Conservation (phyloP, 192 early-diverging fungal genomes). For the Backusella macrospora region DNA sequence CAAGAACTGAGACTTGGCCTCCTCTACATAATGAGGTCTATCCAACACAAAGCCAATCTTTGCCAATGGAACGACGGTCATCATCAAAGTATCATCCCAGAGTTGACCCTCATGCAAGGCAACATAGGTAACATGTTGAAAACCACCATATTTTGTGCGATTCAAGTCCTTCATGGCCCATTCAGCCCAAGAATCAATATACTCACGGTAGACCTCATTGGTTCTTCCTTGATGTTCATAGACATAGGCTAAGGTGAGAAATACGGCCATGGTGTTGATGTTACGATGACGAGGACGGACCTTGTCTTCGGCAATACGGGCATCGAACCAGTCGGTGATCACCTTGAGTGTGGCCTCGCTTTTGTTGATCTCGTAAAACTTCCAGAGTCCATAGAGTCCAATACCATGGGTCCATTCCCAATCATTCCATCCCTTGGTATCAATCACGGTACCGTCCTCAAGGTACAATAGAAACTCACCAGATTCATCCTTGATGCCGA, state of each 20-base stretch:
- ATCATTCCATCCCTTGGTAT: conserved; percentile 29
- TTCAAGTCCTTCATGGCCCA: conserved; percentile 26
- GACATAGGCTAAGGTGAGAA: conserved; percentile 25
- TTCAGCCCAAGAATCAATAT: conserved; percentile 29
- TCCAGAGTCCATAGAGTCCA: conserved; percentile 29
- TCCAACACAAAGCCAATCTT: conserved; percentile 25
- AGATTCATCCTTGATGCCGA: conserved; percentile 16
- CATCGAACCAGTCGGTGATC: conserved; percentile 22
- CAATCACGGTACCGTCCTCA: conserved; percentile 19
- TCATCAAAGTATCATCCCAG: conserved; percentile 34
- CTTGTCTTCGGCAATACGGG: conserved; percentile 19
- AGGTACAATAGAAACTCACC: conserved; percentile 24
- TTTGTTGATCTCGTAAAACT: conserved; percentile 23
- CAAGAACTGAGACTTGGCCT: conserved; percentile 27
- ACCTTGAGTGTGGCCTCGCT: conserved; percentile 18
- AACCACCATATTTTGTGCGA: conserved; percentile 28
- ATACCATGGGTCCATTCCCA: conserved; percentile 35
- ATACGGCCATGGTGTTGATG: conserved; percentile 31
- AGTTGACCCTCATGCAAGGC: conserved; percentile 13
- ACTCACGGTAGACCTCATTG: conserved; percentile 14
- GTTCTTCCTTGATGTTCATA: conserved; percentile 22
- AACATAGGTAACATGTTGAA: conserved; percentile 29
- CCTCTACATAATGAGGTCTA: conserved; percentile 26
- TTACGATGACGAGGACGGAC: conserved; percentile 9
- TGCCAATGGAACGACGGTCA: conserved; percentile 28